phyloP scores from a whole-genome alignment of 2,329 filamentous ascomycete species.

The Pestalotiopsis fici region DNA sequence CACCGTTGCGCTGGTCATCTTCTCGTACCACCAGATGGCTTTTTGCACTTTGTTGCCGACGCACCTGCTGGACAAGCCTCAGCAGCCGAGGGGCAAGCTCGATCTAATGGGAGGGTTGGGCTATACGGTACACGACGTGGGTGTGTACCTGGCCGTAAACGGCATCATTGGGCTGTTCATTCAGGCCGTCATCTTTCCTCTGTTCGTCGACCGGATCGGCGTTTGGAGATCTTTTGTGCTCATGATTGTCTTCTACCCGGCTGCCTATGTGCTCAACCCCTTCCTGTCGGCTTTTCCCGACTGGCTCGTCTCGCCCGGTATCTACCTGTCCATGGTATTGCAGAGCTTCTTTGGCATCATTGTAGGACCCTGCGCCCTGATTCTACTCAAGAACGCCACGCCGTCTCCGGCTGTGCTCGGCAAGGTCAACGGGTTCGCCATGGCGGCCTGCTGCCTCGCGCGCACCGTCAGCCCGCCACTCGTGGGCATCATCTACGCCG shows the following conservation, averaged over 20 bases:
- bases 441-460: constrained; percentile 70
- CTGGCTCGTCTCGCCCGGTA: constrained; percentile 55
- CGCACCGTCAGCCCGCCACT: constrained; percentile 71
- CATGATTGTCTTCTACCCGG: constrained; percentile 66
- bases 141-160: constrained; percentile 68
- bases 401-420: constrained; percentile 64
- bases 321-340: constrained; percentile 66
- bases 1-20: constrained; percentile 38
- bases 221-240: constrained; percentile 68
- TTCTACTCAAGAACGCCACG: constrained; percentile 72
- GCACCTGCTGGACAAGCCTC: constrained; percentile 40
- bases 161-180: constrained; percentile 73
- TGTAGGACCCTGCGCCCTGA: constrained; percentile 67
- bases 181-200: constrained; percentile 70
- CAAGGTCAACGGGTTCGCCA: constrained; percentile 72
- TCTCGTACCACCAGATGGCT: constrained; percentile 48
- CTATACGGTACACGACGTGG: constrained; percentile 65
- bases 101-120: constrained; percentile 64
- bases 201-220: constrained; percentile 63
- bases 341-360: constrained; percentile 71
- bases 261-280: constrained; percentile 69
- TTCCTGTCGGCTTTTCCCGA: constrained; percentile 63
- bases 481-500: constrained; percentile 66
- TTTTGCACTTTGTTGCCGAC: constrained; percentile 43
- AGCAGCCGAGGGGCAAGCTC: constrained; percentile 25